Conservation (phyloP, 2,329 filamentous ascomycete species). For the Xylariaceae sp. region DNA sequence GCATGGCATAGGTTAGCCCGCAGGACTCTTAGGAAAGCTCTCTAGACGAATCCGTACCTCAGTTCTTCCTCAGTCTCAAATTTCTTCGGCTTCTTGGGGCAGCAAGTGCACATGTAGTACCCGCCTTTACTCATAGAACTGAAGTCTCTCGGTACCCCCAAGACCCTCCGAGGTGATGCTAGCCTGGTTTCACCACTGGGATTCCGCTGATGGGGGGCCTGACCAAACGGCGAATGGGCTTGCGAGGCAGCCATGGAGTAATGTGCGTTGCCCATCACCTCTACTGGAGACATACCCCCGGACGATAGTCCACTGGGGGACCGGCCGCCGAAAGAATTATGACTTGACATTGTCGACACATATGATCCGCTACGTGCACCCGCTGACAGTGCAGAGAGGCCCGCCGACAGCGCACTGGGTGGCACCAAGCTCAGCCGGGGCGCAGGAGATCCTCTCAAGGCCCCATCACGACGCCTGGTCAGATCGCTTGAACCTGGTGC, state of each 20-base stretch:
- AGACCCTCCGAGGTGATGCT: slow-evolving; percentile 46
- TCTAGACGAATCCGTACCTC: slow-evolving; percentile 59
- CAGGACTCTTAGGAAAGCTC: too few species aligned
- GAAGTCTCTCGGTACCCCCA: slow-evolving; percentile 43
- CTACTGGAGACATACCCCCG: slow-evolving; percentile 32
- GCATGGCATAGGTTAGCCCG: too few species aligned
- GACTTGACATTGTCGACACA: slow-evolving; percentile 40
- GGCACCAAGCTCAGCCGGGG: slow-evolving; percentile 44
- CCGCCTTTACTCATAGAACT: slow-evolving; percentile 45
- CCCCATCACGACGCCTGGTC: slow-evolving; percentile 43
- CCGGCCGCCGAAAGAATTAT: slow-evolving; percentile 40
- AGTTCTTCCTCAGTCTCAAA: slow-evolving; percentile 82
- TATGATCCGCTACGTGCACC: slow-evolving; percentile 44
- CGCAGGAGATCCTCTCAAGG: slow-evolving; percentile 47
- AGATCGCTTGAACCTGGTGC: slow-evolving; percentile 38
- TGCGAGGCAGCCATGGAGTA: slow-evolving; percentile 44
- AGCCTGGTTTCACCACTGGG: slow-evolving; percentile 38
- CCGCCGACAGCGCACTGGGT: slow-evolving; percentile 41
- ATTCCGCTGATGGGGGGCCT: slow-evolving; percentile 40
- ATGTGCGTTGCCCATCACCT: slow-evolving; percentile 39
- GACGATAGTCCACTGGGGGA: slow-evolving; percentile 49
- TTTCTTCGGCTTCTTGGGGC: slow-evolving; percentile 94
- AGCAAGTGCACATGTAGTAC: slow-evolving; percentile 78
- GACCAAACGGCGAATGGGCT: slow-evolving; percentile 41
- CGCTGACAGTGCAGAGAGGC: slow-evolving; percentile 40